These are phyloP conservation scores for Populus hybrid DNA, from an alignment of 441 rosid genomes.

Conservation along the genomic window DNA sequence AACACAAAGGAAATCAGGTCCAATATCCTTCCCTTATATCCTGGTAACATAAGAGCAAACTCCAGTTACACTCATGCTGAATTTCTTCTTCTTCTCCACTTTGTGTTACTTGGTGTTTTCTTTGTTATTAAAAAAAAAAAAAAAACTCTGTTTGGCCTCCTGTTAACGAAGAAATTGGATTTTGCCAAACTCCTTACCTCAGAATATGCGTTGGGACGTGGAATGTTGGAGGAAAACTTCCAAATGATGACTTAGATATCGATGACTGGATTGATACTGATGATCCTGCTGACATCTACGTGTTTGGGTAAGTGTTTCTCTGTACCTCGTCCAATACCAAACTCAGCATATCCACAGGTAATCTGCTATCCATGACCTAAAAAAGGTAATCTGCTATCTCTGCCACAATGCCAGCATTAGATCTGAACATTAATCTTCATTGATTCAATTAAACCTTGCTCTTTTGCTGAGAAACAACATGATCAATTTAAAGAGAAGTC, in stretches of 20 bases:
- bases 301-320: conserved; percentile 63
- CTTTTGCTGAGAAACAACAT: background rate
- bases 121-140: background rate
- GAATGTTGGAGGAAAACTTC: conserved; percentile 90
- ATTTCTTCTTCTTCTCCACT: background rate
- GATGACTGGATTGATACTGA: conserved; percentile 79
- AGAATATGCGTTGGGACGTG: conserved; percentile 86
- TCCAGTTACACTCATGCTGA: background rate
- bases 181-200: background rate
- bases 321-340: background rate
- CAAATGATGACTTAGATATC: conserved; percentile 80
- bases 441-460: background rate
- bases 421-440: background rate
- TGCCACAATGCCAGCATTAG: background rate
- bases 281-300: conserved; percentile 90
- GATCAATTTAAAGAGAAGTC: background rate
- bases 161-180: background rate
- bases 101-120: background rate
- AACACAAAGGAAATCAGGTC: conserved; percentile 85
- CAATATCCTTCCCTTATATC: conserved; percentile 8
- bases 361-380: background rate
- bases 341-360: background rate
- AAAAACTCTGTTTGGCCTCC: background rate
- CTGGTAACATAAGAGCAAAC: conserved; percentile 3
- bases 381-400: background rate